These are phyloP conservation scores for Candida tibetensis DNA, from an alignment of 805 yeast genomes.

Conservation along the genomic window DNA sequence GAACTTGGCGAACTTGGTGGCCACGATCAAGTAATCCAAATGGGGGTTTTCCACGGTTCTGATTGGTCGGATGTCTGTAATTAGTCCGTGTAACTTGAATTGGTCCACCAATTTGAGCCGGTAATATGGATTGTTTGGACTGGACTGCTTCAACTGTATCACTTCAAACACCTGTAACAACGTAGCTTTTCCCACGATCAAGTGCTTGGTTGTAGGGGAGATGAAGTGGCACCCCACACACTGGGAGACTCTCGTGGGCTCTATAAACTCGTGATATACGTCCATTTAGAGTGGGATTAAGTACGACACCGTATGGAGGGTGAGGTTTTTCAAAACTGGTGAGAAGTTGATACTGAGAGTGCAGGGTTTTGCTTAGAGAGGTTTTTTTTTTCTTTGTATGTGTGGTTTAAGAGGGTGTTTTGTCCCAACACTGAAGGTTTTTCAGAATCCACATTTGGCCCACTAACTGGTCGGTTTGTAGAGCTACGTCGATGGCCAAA, in stretches of 20 bases:
- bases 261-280: constrained; percentile 71
- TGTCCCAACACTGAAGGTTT: no score
- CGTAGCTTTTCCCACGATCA: constrained; percentile 70
- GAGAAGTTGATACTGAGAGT: no score
- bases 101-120: constrained; percentile 50
- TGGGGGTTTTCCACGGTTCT: constrained; percentile 45
- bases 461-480: no score
- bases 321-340: no score
- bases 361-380: neutral
- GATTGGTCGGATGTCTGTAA: constrained; percentile 54
- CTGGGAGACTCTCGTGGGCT: constrained; percentile 71
- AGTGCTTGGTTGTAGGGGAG: constrained; percentile 43
- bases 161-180: constrained; percentile 60
- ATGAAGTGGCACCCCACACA: constrained; percentile 54
- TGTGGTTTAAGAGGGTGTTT: no score
- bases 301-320: no score
- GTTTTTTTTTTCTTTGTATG: no score
- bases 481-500: no score
- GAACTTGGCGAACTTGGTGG: constrained; percentile 74
- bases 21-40: constrained; percentile 59
- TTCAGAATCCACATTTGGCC: no score
- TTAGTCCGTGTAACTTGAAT: constrained; percentile 66
- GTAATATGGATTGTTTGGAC: constrained; percentile 19
- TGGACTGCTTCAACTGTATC: constrained; percentile 19
- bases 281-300: constrained; percentile 62